Percentiles rank a stretch among this genome's conserved stretches.
phyloP scores from a whole-genome alignment of 768 basidiomycete genomes.

The Mycena alexandri region DNA sequence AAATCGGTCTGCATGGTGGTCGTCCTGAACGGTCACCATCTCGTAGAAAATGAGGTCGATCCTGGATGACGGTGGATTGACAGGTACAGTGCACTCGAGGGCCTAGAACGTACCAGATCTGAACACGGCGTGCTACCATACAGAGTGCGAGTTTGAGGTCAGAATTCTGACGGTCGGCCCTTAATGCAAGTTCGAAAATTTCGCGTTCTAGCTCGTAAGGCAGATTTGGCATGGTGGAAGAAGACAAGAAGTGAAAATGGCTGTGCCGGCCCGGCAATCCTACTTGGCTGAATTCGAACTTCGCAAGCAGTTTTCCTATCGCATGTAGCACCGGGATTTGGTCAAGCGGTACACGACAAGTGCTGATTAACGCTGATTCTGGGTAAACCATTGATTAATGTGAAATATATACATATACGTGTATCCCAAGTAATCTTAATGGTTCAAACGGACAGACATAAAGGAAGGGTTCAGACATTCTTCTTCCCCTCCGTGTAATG shows the following conservation, averaged over 20 bases:
- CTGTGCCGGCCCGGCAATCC: too few relatives aligned
- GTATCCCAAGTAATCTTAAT: background rate
- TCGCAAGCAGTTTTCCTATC: too few relatives aligned
- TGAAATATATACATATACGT: too few relatives aligned
- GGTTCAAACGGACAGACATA: background rate
- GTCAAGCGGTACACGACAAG: too few relatives aligned
- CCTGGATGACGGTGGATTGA: background rate
- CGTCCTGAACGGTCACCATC: background rate
- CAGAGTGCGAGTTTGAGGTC: background rate
- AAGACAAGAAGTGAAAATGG: background rate
- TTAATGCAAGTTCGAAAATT: slow-evolving; percentile 18
- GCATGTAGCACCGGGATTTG: too few relatives aligned
- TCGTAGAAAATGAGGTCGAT: background rate
- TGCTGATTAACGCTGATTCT: too few relatives aligned
- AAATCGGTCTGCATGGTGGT: background rate
- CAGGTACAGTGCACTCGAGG: too few relatives aligned
- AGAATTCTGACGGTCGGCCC: background rate
- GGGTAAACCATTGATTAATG: too few relatives aligned
- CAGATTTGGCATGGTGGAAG: background rate
- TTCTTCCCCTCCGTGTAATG: slow-evolving; percentile 41
- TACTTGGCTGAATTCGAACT: too few relatives aligned
- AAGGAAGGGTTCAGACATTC: slow-evolving; percentile 30
- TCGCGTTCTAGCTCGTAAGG: slow-evolving; percentile 10
- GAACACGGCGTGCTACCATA: background rate
- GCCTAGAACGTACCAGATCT: too few relatives aligned